Base-by-base conservation (phyloP, 192 early-diverging fungal genomes). In the Spizellomyces sp. region DNA sequence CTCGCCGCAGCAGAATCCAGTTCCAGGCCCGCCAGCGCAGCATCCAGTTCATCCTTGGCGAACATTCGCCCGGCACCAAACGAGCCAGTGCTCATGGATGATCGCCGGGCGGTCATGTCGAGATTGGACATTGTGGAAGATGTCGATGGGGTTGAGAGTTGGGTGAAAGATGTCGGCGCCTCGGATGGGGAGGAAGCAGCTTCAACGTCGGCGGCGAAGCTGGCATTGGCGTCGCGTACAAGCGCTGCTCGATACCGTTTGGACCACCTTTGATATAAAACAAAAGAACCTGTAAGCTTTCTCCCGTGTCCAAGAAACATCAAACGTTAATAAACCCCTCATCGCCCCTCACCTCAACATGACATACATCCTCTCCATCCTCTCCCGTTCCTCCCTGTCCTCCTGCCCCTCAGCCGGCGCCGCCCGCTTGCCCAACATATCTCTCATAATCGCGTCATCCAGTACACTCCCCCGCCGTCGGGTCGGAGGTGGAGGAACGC, bases 321-420 rank as follows among this genome's bases (percentile, higher is more conserved):
- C 4, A 22, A 36, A 61, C 59, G 22, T 19, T 4, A 4, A 4
- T 19, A 17, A 36, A 36, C 27, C 3, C 27, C 59, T n/a, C 59
- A 61, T 12, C 59, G 4, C 15, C 1, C 22, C 56, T 59, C 50
- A 70, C 69, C 58, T 43, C 8, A 72, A 48, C 70, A 72, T 72
- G 42, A 72, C 70, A 72, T 72, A 72, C 70, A 72, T 72, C 61
- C 70, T 64, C 70, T 72, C 70, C 70, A 72, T 72, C 21, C 70
- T 10, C 52, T 72, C 70, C 9, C 48, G 45, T 27, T 72, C 70
- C 36, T 72, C 41, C 17, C 45, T 42, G 36, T 66, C 57, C 42
- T 74, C 65, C 10, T 41, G 17, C 15, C 64, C 72, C 14, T 74
- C 63, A 9, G 52, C 54, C 9, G 44, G 62, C 1, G 61, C 62